Evolutionary conservation across 23 red algal genomes (phyloP).

Genomic region (Gracilaria caudata): DNA sequence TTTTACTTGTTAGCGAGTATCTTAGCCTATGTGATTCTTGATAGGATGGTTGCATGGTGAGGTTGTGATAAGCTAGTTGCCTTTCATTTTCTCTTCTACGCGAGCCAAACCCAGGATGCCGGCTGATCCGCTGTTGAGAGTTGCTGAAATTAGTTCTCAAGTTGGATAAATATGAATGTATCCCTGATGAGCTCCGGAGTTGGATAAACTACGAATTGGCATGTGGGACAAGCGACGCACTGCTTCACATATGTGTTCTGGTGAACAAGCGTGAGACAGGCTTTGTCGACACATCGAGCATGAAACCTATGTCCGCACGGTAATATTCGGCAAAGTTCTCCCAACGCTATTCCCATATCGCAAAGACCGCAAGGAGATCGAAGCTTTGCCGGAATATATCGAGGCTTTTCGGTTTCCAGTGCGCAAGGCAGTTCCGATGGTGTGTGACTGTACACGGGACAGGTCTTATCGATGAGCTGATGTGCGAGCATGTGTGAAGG

Average conservation of each 20-base stretch:
- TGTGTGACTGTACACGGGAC: slow-evolving; percentile 44
- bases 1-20: neutral
- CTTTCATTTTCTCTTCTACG: neutral
- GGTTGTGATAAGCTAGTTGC: too few relatives aligned
- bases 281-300: slow-evolving; percentile 42
- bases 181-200: slow-evolving; percentile 53
- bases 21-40: neutral
- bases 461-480: slow-evolving; percentile 37
- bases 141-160: neutral
- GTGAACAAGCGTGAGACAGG: neutral
- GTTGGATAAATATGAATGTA: neutral
- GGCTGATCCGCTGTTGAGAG: neutral
- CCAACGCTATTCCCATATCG: slow-evolving; percentile 22
- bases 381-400: neutral
- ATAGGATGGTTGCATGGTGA: neutral
- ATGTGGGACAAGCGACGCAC: slow-evolving; percentile 5
- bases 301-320: slow-evolving; percentile 56
- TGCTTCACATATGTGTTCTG: neutral
- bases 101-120: neutral
- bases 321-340: slow-evolving; percentile 15
- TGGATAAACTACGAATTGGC: slow-evolving; percentile 28
- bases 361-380: slow-evolving; percentile 36
- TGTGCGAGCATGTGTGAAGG: slow-evolving; percentile 7
- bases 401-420: neutral
- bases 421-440: slow-evolving; percentile 25